phyloP scores from a whole-genome alignment of 2,329 filamentous ascomycete species.

The Venturiaceae sp. region DNA sequence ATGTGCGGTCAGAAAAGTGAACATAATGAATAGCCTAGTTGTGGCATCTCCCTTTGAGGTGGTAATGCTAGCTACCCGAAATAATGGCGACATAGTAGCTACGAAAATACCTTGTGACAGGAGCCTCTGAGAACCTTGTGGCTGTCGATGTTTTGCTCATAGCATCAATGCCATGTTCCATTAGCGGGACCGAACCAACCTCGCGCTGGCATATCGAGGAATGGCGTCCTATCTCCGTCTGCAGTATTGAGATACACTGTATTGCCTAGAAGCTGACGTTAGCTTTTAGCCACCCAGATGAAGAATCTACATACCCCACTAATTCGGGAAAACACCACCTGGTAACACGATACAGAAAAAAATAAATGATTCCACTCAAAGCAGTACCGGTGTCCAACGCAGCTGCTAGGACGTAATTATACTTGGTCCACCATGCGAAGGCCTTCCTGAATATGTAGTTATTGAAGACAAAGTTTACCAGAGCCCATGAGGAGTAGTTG shows the following conservation, averaged over 20 bases:
- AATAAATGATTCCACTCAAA: constrained; percentile 16
- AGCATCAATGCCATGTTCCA: constrained; percentile 3
- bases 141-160: too few relatives aligned
- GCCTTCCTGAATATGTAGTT: constrained; percentile 14
- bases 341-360: constrained; percentile 16
- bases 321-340: constrained; percentile 11
- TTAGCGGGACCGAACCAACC: background rate
- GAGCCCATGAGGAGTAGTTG: constrained; percentile 16
- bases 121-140: too few relatives aligned
- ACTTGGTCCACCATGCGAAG: constrained; percentile 17
- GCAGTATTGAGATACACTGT: background rate
- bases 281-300: background rate
- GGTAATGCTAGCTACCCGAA: too few relatives aligned
- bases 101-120: too few relatives aligned
- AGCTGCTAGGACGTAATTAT: constrained; percentile 11
- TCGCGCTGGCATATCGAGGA: background rate
- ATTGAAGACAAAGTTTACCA: constrained; percentile 18
- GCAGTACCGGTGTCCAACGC: constrained; percentile 18
- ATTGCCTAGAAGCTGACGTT: background rate
- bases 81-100: too few relatives aligned
- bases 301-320: constrained; percentile 11
- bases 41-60: too few relatives aligned
- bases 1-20: too few relatives aligned
- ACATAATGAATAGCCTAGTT: too few relatives aligned
- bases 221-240: background rate